These are phyloP conservation scores for Suillus hirtellus DNA, from an alignment of 768 basidiomycete genomes.

Conservation along the genomic window DNA sequence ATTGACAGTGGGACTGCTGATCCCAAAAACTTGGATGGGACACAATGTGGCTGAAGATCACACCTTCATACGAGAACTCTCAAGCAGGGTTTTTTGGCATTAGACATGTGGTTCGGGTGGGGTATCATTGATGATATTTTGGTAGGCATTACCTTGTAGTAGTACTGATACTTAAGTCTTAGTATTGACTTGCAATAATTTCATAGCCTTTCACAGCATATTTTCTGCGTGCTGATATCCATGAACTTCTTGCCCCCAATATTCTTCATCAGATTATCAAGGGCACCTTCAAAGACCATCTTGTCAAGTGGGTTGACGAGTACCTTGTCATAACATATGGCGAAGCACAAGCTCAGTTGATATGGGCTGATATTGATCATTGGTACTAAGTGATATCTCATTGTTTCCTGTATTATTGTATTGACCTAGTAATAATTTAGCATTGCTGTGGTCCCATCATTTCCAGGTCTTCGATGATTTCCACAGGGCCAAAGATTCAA, in stretches of 20 bases:
- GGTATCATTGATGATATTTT: conserved; percentile 35
- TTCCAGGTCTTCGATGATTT: conserved; percentile 32
- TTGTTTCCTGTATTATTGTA: too few relatives aligned
- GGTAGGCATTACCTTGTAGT: conserved; percentile 18
- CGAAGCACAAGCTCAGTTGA: conserved; percentile 21
- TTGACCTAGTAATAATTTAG: conserved; percentile 16
- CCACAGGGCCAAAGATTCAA: conserved; percentile 33
- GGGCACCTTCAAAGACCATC: conserved; percentile 43
- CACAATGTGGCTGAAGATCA: neutral
- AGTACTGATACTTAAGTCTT: too few relatives aligned
- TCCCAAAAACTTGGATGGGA: conserved; percentile 25
- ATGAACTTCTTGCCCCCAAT: conserved; percentile 11
- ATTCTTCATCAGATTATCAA: conserved; percentile 41
- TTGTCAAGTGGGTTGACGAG: conserved; percentile 37
- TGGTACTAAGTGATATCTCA: conserved; percentile 9
- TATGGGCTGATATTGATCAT: conserved; percentile 32
- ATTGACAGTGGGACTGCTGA: conserved; percentile 26
- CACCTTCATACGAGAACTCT: neutral
- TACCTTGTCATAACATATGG: conserved; percentile 29
- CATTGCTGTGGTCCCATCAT: conserved; percentile 28
- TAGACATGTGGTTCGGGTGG: conserved; percentile 33
- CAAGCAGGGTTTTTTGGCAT: too few relatives aligned
- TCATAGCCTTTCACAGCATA: conserved; percentile 9
- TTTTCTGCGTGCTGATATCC: conserved; percentile 12
- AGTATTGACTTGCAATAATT: conserved; percentile 10